phyloP scores from a whole-genome alignment of 78 protist species.

The Planoprotostelium fungivorum region DNA sequence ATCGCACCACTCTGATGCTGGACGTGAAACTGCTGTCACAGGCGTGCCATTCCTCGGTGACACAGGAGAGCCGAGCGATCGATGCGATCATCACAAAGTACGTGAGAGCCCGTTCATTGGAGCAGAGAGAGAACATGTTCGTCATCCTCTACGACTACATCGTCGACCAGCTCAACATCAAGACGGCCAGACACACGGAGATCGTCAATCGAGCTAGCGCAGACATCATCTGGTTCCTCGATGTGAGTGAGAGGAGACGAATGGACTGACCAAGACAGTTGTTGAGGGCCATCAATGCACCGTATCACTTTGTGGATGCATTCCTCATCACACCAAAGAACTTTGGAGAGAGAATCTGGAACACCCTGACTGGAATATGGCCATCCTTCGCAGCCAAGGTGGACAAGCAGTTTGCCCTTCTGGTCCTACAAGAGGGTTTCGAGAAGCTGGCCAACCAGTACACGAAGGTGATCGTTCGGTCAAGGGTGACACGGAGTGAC shows the following conservation, averaged over 20 bases:
- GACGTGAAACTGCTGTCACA: neutral
- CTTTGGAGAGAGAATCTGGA: neutral
- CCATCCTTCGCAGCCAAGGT: neutral
- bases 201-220: neutral
- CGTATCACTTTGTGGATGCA: neutral
- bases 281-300: neutral
- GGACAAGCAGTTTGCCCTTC: neutral
- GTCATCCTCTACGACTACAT: neutral
- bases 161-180: neutral
- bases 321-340: neutral
- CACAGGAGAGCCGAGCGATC: neutral
- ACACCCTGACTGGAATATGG: neutral
- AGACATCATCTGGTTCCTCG: neutral
- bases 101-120: neutral
- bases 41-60: neutral
- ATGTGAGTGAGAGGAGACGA: neutral
- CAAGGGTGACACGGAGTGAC: neutral
- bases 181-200: neutral
- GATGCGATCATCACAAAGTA: neutral
- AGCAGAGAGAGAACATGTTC: neutral
- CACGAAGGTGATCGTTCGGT: neutral
- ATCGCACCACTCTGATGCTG: neutral
- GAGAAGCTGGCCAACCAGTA: neutral
- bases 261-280: neutral
- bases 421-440: neutral